Conservation (phyloP, 495 filamentous ascomycete genomes). For the Apodospora peruviana region DNA sequence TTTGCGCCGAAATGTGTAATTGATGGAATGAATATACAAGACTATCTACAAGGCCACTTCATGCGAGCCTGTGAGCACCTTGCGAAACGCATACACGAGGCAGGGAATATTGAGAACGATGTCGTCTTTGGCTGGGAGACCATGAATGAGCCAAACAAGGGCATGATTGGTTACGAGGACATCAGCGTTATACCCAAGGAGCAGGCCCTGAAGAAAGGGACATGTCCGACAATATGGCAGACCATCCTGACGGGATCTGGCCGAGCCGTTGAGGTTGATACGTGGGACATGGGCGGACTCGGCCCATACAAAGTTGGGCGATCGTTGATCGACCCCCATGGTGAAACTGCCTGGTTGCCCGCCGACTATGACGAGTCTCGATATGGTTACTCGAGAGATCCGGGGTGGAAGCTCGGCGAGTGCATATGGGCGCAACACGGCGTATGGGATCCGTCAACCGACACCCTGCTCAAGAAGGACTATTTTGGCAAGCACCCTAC, state of each 20-base stretch:
- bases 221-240: conserved; percentile 92
- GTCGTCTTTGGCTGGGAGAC: conserved; percentile 94
- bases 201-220: conserved; percentile 88
- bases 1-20: conserved; percentile 97
- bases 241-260: conserved; percentile 87
- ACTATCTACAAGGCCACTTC: conserved; percentile 88
- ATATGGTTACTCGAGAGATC: conserved; percentile 87
- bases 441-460: conserved; percentile 80
- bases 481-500: conserved; percentile 77
- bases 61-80: conserved; percentile 73
- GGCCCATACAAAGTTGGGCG: conserved; percentile 86
- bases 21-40: conserved; percentile 91
- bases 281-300: conserved; percentile 89
- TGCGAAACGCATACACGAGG: conserved; percentile 79
- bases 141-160: conserved; percentile 89
- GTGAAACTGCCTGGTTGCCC: conserved; percentile 78
- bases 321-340: conserved; percentile 80
- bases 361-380: conserved; percentile 72
- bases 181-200: conserved; percentile 76
- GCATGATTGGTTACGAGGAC: conserved; percentile 80
- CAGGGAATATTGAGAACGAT: conserved; percentile 80
- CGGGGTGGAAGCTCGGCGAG: conserved; percentile 84
- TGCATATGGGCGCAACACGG: conserved; percentile 97
- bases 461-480: conserved; percentile 73
- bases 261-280: conserved; percentile 79